A percentile compares a stretch with the other conserved stretches of the same genome.
Evolutionary conservation across 306 rosid species (phyloP).

Genomic region (Trifolium fragiferum): DNA sequence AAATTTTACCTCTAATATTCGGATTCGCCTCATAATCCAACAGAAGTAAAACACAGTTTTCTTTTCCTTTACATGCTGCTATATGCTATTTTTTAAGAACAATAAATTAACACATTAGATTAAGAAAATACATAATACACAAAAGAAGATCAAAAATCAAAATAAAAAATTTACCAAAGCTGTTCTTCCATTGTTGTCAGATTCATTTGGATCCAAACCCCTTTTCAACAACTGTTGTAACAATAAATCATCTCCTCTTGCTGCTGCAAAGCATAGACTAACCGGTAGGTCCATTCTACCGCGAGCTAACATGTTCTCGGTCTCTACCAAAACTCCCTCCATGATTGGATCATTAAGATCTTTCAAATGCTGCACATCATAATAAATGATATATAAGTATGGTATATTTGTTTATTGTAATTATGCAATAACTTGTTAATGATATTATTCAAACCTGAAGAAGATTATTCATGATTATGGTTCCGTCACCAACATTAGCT

Average conservation of each 20-base stretch:
- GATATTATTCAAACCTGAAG: slow-evolving; percentile 68
- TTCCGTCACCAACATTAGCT: slow-evolving; percentile 90
- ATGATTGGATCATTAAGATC: slow-evolving; percentile 72
- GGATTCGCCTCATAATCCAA: slow-evolving; percentile 78
- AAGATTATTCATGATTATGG: slow-evolving; percentile 89
- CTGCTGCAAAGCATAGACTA: slow-evolving; percentile 82
- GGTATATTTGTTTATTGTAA: not conserved
- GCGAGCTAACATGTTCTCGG: slow-evolving; percentile 84
- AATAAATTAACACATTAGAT: not conserved
- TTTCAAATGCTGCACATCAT: slow-evolving; percentile 69
- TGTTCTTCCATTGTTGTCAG: slow-evolving; percentile 77
- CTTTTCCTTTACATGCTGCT: slow-evolving; percentile 75
- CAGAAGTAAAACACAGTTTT: slow-evolving; percentile 70
- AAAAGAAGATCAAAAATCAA: not conserved
- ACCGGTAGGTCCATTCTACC: slow-evolving; percentile 89
- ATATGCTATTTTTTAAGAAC: slow-evolving; percentile 64
- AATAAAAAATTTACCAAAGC: slow-evolving; percentile 66
- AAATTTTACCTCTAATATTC: slow-evolving; percentile 71
- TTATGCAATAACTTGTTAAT: not conserved
- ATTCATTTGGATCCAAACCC: slow-evolving; percentile 80
- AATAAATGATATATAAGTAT: not conserved
- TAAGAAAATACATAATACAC: not conserved
- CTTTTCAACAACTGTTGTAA: slow-evolving; percentile 74
- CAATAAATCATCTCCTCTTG: slow-evolving; percentile 81
- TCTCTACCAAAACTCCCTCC: slow-evolving; percentile 82